Conservation (phyloP, 2,329 filamentous ascomycete species). For the Lachnellula cervina region DNA sequence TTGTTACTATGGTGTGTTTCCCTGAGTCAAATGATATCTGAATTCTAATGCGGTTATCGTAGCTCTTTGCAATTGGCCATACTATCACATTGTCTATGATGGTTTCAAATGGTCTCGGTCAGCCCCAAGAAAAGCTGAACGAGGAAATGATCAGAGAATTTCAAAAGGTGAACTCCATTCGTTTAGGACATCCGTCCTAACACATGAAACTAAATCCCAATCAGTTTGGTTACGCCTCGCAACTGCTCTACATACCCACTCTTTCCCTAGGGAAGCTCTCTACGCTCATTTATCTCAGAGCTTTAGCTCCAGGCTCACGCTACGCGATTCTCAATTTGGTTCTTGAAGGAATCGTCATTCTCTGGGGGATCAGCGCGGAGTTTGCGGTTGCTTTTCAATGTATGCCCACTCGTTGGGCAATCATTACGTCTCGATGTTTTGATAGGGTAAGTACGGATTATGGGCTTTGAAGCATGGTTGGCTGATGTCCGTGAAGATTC, state of each 20-base stretch:
- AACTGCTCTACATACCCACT: slow-evolving; percentile 26
- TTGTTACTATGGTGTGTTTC: slow-evolving; percentile 10
- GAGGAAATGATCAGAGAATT: slow-evolving; percentile 4
- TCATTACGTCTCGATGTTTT: slow-evolving; percentile 20
- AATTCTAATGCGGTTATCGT: neutral
- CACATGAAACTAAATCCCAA: neutral
- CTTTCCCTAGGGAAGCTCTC: slow-evolving; percentile 27
- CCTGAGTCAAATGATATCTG: neutral
- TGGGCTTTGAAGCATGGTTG: neutral
- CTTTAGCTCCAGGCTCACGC: slow-evolving; percentile 14
- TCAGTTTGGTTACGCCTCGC: slow-evolving; percentile 26
- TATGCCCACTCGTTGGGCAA: slow-evolving; percentile 24
- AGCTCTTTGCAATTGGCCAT: neutral
- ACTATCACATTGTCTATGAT: slow-evolving; percentile 10
- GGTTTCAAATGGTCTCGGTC: slow-evolving; percentile 18
- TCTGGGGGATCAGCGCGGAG: slow-evolving; percentile 21
- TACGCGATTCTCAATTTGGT: slow-evolving; percentile 15
- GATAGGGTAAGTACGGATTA: slow-evolving; percentile 13
- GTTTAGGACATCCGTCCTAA: neutral
- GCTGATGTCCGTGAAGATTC: neutral
- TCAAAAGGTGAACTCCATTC: slow-evolving; percentile 15
- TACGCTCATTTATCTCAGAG: slow-evolving; percentile 21
- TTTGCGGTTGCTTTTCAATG: slow-evolving; percentile 28
- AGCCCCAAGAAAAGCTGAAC: slow-evolving; percentile 10
- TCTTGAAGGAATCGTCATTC: slow-evolving; percentile 11